A percentile compares a stretch with the other conserved stretches of the same genome.
Evolutionary conservation across 225 moss, liverwort and hornwort genomes (phyloP).

Genomic region (Anthoceros angustus): DNA sequence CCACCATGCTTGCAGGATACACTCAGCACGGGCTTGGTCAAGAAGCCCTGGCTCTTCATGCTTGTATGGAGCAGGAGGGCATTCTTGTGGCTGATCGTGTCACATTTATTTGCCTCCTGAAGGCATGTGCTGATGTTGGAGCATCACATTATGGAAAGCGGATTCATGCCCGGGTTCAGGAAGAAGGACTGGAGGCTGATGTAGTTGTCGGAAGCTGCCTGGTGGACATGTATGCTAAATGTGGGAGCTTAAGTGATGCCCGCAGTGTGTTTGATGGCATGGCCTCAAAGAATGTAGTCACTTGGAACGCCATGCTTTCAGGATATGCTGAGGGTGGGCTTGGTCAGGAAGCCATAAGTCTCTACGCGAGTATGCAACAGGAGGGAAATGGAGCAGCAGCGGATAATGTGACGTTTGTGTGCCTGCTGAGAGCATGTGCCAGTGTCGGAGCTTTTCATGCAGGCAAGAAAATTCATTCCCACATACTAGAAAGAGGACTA

Average conservation of each 20-base stretch:
- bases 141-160: not conserved
- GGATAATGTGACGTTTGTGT: not conserved
- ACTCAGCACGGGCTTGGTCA: not conserved
- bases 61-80: not conserved
- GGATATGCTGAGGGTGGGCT: constrained; percentile 1
- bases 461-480: not conserved
- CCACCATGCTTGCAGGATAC: not conserved
- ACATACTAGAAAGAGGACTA: not conserved
- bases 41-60: not conserved
- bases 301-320: not conserved
- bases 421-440: not conserved
- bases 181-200: not conserved
- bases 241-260: not conserved
- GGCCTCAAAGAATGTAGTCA: not conserved
- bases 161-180: not conserved
- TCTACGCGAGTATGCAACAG: not conserved
- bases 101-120: not conserved
- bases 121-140: not conserved
- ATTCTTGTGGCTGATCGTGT: not conserved
- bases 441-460: not conserved
- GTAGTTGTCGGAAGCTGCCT: not conserved
- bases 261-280: not conserved
- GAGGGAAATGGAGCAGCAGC: not conserved
- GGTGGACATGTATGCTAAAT: constrained; percentile 2
- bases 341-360: not conserved